Conservation (phyloP, 257 asterid genomes). For the Lycium barbarum region DNA sequence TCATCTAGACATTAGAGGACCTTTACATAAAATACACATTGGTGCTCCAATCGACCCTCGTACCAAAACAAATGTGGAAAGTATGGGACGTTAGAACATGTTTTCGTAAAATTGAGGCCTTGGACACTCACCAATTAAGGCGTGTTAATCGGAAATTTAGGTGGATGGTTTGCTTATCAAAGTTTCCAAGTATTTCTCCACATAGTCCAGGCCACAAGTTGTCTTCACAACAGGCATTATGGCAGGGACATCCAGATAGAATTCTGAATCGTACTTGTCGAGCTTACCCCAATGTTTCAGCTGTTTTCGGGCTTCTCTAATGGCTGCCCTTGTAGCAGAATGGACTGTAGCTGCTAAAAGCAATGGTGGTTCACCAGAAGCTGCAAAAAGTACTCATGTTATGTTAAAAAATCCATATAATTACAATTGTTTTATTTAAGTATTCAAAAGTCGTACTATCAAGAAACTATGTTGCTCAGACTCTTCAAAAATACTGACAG, state of each 20-base stretch:
- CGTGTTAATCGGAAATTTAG: neutral
- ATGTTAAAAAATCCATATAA: neutral
- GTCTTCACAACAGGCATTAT: conserved; percentile 38
- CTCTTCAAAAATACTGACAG: neutral
- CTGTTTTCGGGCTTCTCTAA: conserved; percentile 54
- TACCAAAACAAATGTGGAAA: neutral
- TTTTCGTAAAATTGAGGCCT: neutral
- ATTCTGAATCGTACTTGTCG: conserved; percentile 6
- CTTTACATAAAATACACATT: neutral
- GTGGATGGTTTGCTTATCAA: conserved; percentile 27
- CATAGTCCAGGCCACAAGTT: conserved; percentile 34
- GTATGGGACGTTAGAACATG: neutral
- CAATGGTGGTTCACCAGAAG: conserved; percentile 89
- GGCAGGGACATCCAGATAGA: conserved; percentile 38
- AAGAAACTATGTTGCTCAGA: neutral
- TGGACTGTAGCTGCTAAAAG: conserved; percentile 76
- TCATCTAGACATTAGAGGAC: too few relatives aligned
- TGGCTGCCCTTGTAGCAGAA: conserved; percentile 78
- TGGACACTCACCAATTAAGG: neutral
- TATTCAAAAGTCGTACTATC: neutral
- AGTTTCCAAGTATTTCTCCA: conserved; percentile 35
- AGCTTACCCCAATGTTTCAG: conserved; percentile 15
- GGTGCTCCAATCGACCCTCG: neutral
- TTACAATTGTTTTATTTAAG: neutral
- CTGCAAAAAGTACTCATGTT: conserved; percentile 40